These are phyloP conservation scores for Gonium pectorale DNA, from an alignment of 139 green algal genomes.

Conservation along the genomic window DNA sequence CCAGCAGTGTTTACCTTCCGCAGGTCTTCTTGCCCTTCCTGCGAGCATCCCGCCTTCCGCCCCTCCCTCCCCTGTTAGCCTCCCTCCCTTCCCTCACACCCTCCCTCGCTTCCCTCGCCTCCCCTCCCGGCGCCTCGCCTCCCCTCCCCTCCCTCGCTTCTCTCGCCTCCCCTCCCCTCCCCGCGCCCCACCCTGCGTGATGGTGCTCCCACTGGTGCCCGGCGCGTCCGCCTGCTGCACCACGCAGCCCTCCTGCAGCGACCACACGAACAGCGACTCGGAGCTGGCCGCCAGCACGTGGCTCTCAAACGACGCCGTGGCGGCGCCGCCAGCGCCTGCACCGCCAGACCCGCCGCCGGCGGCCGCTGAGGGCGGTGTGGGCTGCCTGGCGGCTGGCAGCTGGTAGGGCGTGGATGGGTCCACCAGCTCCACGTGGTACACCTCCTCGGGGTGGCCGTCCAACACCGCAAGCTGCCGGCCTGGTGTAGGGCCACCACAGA, in stretches of 20 bases:
- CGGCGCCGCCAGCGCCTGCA: neutral
- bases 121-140: neutral
- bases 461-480: constrained; percentile 54
- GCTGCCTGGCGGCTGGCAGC: neutral
- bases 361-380: neutral
- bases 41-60: too few relatives aligned
- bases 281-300: constrained; percentile 57
- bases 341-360: neutral
- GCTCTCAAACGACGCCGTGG: constrained; percentile 29
- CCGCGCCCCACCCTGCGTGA: constrained; percentile 21
- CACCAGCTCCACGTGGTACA: constrained; percentile 65
- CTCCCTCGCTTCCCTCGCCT: too few relatives aligned
- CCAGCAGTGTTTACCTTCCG: too few relatives aligned
- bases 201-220: constrained; percentile 44
- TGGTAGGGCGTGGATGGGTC: neutral
- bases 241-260: constrained; percentile 43
- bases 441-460: constrained; percentile 66
- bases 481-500: too few relatives aligned
- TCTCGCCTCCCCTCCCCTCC: neutral
- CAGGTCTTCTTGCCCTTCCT: too few relatives aligned
- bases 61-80: too few relatives aligned
- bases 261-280: constrained; percentile 66
- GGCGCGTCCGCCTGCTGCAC: constrained; percentile 52
- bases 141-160: neutral
- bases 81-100: too few relatives aligned